Conservation (phyloP, 2,329 filamentous ascomycete species). For the Cryphonectria parasitica region DNA sequence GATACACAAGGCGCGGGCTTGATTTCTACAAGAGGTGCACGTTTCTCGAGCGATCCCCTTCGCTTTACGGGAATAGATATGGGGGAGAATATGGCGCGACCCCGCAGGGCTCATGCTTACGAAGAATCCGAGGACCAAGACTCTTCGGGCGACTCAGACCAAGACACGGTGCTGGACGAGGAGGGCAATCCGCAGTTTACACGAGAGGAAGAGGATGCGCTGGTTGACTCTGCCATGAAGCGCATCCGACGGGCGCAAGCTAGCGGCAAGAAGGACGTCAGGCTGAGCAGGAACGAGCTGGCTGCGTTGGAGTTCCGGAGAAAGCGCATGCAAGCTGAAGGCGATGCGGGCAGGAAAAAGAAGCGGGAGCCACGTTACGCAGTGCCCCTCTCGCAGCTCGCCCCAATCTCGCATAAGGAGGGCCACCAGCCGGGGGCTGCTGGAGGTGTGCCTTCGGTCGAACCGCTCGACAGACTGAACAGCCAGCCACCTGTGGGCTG, state of each 20-base stretch:
- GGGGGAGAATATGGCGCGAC: constrained; percentile 45
- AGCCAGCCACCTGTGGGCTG: constrained; percentile 54
- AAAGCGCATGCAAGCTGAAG: constrained; percentile 59
- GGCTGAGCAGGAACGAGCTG: constrained; percentile 78
- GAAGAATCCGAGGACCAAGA: constrained; percentile 51
- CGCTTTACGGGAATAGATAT: constrained; percentile 64
- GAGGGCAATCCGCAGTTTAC: constrained; percentile 61
- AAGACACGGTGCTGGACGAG: constrained; percentile 52
- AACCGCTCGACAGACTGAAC: constrained; percentile 39
- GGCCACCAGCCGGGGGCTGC: constrained; percentile 37
- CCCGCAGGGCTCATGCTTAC: constrained; percentile 44
- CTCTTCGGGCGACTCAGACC: constrained; percentile 53
- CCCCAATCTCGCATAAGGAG: constrained; percentile 44
- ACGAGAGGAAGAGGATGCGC: constrained; percentile 70
- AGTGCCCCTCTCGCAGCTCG: constrained; percentile 58
- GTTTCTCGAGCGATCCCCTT: constrained; percentile 63
- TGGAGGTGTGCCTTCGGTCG: constrained; percentile 44
- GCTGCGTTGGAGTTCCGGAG: constrained; percentile 74
- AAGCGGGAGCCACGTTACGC: constrained; percentile 53
- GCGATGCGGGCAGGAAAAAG: constrained; percentile 37
- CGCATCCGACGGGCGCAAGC: constrained; percentile 79
- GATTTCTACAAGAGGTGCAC: constrained; percentile 47
- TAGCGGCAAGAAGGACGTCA: constrained; percentile 77
- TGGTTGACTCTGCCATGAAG: constrained; percentile 78
- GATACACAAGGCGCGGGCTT: constrained; percentile 60